phyloP scores from a whole-genome alignment of 352 stramenopile species.

The Globisporangium sylvaticum region DNA sequence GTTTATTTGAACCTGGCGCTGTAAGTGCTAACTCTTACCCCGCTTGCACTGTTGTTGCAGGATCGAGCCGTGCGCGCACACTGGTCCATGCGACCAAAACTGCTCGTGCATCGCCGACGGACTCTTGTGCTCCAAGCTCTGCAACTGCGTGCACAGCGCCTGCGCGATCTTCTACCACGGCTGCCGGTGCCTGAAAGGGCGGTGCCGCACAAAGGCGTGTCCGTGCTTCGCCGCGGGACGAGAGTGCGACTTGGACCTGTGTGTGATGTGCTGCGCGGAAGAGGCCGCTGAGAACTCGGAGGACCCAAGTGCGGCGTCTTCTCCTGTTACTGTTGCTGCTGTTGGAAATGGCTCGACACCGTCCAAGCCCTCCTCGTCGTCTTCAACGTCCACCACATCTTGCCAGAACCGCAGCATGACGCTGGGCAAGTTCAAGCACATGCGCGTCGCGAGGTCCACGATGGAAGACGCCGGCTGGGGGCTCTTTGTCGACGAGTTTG shows the following conservation, averaged over 20 bases:
- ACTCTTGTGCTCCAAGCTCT: conserved; percentile 92
- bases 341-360: background rate
- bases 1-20: background rate
- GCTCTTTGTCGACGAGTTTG: conserved; percentile 83
- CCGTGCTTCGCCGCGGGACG: conserved; percentile 87
- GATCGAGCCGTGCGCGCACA: conserved; percentile 87
- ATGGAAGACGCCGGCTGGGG: conserved; percentile 88
- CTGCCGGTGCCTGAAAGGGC: conserved; percentile 81
- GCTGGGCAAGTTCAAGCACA: conserved; percentile 46
- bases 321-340: background rate
- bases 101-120: conserved; percentile 87
- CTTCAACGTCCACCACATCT: conserved; percentile 16
- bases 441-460: conserved; percentile 77
- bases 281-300: conserved; percentile 29
- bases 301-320: background rate
- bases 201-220: conserved; percentile 85
- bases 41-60: conserved; percentile 16
- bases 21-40: background rate
- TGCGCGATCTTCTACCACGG: conserved; percentile 89
- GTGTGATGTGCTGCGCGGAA: conserved; percentile 66
- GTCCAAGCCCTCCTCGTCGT: background rate
- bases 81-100: conserved; percentile 75
- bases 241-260: conserved; percentile 94
- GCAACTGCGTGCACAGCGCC: conserved; percentile 65
- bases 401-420: conserved; percentile 70